Evolutionary conservation across 352 stramenopile species (phyloP), one percentile per base, ranked within the genome.

Genomic region (Phytopythium cucurbitacearum): DNA sequence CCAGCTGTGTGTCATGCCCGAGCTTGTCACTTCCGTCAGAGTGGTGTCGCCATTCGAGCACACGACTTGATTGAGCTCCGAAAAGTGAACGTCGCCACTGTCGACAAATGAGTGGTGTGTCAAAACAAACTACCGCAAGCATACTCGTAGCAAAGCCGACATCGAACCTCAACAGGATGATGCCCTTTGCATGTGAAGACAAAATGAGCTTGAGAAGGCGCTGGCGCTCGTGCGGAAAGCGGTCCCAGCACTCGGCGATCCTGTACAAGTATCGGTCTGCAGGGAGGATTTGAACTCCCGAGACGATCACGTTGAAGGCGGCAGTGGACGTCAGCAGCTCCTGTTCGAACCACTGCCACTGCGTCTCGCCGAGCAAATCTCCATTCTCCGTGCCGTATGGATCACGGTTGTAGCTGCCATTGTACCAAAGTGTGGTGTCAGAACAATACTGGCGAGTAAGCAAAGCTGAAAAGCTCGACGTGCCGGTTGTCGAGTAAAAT

Each of bases 1-100:
- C 89, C 94, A 98, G 36, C 89, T 96, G 59, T 98, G 91, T 5
- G 92, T 98, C 83, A 98, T 87, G 28, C 93, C 93, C 11, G 83
- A 96, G 43, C 89, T 97, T 3, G 93, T 97, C 40, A 98, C 88
- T 52, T 92, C 82, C 3, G 82, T 89, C 50, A 89, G 73, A 15
- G 71, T 69, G 33, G 84, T 86, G 34, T 62, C 48, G 47, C 71
- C 80, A 40, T 69, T 70, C 3, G 76, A 77, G 64, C 93, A 98
- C 53, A 95, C 72, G 40, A 97, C 94, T 51, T 96, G 84, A 60
- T 97, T 89, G 59, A 98, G 75, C 64, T 98, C 89, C 6, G 79
- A 73, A 57, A 97, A 97, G 57, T 98, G 93, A 0, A 98, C 90
- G 67, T 98, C 94, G 3, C 94, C 94, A 72, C 75, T 96, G 43